Evolutionary conservation across 2,329 filamentous ascomycete species (phyloP), one percentile per base, ranked within the genome.

Genomic region (Apiospora pterosperma): DNA sequence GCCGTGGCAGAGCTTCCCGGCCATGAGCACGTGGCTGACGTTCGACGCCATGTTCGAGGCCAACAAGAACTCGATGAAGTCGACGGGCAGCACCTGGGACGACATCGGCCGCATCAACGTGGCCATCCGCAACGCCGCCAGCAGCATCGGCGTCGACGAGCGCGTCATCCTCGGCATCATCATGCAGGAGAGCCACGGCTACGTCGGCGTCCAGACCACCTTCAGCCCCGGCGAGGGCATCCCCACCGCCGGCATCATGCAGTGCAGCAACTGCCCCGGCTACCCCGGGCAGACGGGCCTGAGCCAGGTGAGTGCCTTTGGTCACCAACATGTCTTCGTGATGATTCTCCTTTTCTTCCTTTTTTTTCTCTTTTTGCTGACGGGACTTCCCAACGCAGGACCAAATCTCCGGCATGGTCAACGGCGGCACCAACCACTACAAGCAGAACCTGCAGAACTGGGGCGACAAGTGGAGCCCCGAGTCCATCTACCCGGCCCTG

Each of bases 151-250:
- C 41, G 75, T 80, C 59, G 77, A 72, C 19, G 70, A 70, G 67
- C 69, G 76, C n/a, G 73, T 79, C 55, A 76, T 79, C 67, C 72
- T 80, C 60, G 72, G 69, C 61, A 78, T 80, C 66, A 78, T 80
- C 66, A 79, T 80, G 76, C 76, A 80, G 70, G 78, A 80, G 71
- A 77, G 73, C 66, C 73, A 71, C 62, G 78, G 78, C 36, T 73
- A 78, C 64, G 77, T 80, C 34, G 76, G 76, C 14, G 77, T 78
- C 16, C 55, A 38, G 3, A 79, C 76, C 21, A 78, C 77, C 38
- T 67, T n/a, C 55, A 74, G 77, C 68, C 64, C 63, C 11, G 58
- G 58, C 21, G 76, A 79, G 63, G 70, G 72, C 19, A 73, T 74
- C 62, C 31, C 36, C 42, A 77, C 76, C 3, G 77, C 75, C 19